Base-by-base conservation (phyloP, 805 yeast genomes). In the Yamadazyma olivae region DNA sequence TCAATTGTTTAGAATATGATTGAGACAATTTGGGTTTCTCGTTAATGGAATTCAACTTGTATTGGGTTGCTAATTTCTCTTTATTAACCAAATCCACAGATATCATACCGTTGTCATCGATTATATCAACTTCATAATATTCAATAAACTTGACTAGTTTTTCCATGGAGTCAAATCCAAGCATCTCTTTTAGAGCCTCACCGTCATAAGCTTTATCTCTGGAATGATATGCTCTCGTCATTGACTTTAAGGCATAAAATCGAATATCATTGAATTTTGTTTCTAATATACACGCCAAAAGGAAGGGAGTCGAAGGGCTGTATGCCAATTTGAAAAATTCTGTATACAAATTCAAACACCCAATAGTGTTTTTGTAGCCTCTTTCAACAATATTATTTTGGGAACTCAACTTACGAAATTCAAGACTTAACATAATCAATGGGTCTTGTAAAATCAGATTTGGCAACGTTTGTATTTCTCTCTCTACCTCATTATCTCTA, bases 401-500 rank as follows among this genome's bases (percentile, higher is more conserved):
- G 13, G 83, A 75, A 12, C 81, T 64, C 18, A 85, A 51, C 14
- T 79, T 75, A 43, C 97, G 71, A 33, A 91, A 64, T 52, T 75
- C 73, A 21, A 89, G 53, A 1, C 96, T 95, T 16, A 79, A 53
- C 51, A 83, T 93, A 9, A 93, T 79, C 9, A 66, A 51, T 0
- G 66, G 63, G 51, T 83, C 71, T 16, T 71, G 49, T 23, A 79
- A 67, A 1, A 91, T 67, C 2, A 63, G 50, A 2, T 44, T 38
- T 0, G 97, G 96, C 25, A 89, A 58, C 12, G 68, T 62, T 53
- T 87, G 95, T 8, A 84, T 54, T 43, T 77, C 83, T 36, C 89
- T 69, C 44, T 87, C 96, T 32, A 86, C 62, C 47, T 89, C 97
- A 0, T 93, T 81, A 54, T 93, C 97, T 47, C 86, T 70, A 6